Evolutionary conservation across 164 flowering plant species (phyloP), one percentile per base, ranked within the genome.

Genomic region (Umbellularia californica): DNA sequence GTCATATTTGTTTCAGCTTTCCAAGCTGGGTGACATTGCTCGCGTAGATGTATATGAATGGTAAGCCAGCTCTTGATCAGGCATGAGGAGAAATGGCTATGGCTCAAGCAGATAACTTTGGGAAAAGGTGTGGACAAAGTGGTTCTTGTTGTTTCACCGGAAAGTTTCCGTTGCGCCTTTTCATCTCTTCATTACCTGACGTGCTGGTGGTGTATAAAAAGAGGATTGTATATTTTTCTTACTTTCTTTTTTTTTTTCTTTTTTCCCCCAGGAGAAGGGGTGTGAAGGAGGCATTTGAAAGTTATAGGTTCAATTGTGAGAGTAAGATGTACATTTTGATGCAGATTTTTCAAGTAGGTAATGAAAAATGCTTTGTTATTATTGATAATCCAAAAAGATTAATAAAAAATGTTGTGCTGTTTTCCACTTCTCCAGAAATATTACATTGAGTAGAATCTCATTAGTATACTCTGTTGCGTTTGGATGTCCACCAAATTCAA

Each of bases 151-250:
- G 15, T 30, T 14, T 67, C 14, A 2, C 69, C 5, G 71, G 24
- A 7, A 22, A n/a, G 71, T 41, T n/a, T 47, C 71, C 47, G 9
- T 35, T 22, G 47, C 20, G 50, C 24, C 19, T 50, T 69, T 47
- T 15, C 47, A 22, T 17, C 20, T 0, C 71, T 41, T 41, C 71
- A 41, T 20, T 20, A 35, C 23, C 55, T 23, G 71, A 10, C 71
- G 22, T 41, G 27, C 12, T 69, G 15, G 27, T 69, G 55, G 55
- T 69, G 71, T 35, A 41, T 69, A 51, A 41, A 25, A 23, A 69
- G 27, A 47, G 71, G 55, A 23, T 69, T 69, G 71, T 69, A 69
- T 69, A 69, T 69, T n/a, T 41, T 41, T 23, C 11, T 66, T 2
- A 24, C 14, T 35, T 19, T 41, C 41, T n/a, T 47, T 69, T 1